Conservation (phyloP, 2,329 filamentous ascomycete species). For the Aaosphaeria pasadenensis region DNA sequence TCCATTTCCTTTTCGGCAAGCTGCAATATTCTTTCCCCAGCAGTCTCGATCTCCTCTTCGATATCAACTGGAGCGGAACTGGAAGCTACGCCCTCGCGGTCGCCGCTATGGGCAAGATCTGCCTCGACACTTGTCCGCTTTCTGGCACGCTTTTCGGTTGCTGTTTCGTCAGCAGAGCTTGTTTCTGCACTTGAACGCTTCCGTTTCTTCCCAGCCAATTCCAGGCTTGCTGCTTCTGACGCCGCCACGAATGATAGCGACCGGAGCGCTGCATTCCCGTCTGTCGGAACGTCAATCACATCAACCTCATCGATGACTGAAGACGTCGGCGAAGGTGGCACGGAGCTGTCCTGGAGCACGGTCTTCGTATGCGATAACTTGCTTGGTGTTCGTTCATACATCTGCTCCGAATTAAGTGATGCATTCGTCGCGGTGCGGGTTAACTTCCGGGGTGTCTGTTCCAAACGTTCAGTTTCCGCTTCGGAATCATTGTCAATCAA, state of each 20-base stretch:
- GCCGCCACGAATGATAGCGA: slow-evolving; percentile 29
- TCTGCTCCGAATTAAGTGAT: slow-evolving; percentile 29
- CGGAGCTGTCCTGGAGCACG: slow-evolving; percentile 26
- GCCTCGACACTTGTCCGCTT: slow-evolving; percentile 31
- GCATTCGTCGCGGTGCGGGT: slow-evolving; percentile 35
- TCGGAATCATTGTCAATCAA: slow-evolving; percentile 68
- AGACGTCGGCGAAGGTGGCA: slow-evolving; percentile 23
- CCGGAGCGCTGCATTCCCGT: slow-evolving; percentile 13
- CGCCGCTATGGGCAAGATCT: slow-evolving; percentile 20
- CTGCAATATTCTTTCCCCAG: slow-evolving; percentile 30
- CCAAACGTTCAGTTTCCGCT: slow-evolving; percentile 90
- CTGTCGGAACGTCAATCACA: slow-evolving; percentile 2
- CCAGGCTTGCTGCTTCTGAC: slow-evolving; percentile 29
- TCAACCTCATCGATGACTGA: slow-evolving; percentile 15
- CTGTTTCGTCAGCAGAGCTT: slow-evolving; percentile 35
- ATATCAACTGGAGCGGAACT: slow-evolving; percentile 24
- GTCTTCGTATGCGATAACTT: slow-evolving; percentile 34
- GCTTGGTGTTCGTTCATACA: slow-evolving; percentile 35
- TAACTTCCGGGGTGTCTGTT: slow-evolving; percentile 74
- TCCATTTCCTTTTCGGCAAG: slow-evolving; percentile 30
- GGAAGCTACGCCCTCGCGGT: slow-evolving; percentile 26
- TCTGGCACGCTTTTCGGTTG: slow-evolving; percentile 34
- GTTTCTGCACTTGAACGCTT: slow-evolving; percentile 43
- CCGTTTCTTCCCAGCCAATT: slow-evolving; percentile 39
- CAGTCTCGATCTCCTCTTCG: slow-evolving; percentile 55